A percentile compares a stretch with the other conserved stretches of the same genome.
These are phyloP conservation scores for Agapanthus africanus DNA, from an alignment of 106 monocot species.

Conservation along the genomic window DNA sequence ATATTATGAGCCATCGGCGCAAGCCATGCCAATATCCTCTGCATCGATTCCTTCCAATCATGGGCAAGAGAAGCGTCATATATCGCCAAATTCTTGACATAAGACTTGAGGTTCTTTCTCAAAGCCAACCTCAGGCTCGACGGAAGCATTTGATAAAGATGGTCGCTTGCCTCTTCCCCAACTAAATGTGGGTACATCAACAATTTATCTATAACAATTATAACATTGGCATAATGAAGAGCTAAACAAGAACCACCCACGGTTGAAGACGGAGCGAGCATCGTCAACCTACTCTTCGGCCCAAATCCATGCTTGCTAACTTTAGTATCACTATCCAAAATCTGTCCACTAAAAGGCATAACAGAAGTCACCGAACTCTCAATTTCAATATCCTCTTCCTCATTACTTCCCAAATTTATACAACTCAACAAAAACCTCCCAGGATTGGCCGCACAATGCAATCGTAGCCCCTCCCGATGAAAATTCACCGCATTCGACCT, in stretches of 20 bases:
- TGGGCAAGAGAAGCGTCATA: constrained; percentile 86
- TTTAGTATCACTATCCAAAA: neutral
- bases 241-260: constrained; percentile 78
- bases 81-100: constrained; percentile 63
- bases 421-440: constrained; percentile 69
- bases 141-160: constrained; percentile 90
- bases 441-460: constrained; percentile 53
- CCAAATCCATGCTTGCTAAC: constrained; percentile 21
- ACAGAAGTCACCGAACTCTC: constrained; percentile 16
- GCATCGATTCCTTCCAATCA: constrained; percentile 72
- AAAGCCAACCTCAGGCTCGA: constrained; percentile 44
- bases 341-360: neutral
- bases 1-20: constrained; percentile 90
- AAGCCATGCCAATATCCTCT: constrained; percentile 68
- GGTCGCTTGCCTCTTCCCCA: constrained; percentile 88
- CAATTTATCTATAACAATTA: constrained; percentile 90
- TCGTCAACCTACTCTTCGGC: constrained; percentile 47
- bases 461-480: constrained; percentile 18
- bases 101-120: constrained; percentile 58
- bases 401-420: constrained; percentile 49
- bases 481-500: constrained; percentile 12
- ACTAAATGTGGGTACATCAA: constrained; percentile 71
- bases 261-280: constrained; percentile 53
- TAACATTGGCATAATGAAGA: constrained; percentile 78
- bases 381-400: constrained; percentile 22